These are phyloP conservation scores for Stramenopiles sp. DNA, from an alignment of 352 stramenopile genomes.

Conservation along the genomic window DNA sequence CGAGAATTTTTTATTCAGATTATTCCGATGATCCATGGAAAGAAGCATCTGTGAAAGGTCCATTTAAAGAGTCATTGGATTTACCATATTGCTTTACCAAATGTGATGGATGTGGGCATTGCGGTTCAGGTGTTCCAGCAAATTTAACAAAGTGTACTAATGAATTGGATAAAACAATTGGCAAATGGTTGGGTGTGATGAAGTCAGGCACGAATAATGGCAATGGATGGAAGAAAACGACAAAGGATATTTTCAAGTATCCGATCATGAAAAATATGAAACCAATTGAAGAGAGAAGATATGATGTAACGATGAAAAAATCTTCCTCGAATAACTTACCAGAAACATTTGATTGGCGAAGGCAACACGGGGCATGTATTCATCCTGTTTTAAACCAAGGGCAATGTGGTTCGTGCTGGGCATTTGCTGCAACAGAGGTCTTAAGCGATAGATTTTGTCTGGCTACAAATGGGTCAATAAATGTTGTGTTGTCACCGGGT, in stretches of 20 bases:
- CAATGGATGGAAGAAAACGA: too few species aligned
- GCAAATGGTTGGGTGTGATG: too few species aligned
- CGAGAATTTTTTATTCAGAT: slow-evolving; percentile 48
- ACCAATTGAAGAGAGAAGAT: too few species aligned
- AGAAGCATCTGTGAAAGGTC: slow-evolving; percentile 41
- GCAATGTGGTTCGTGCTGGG: slow-evolving; percentile 20
- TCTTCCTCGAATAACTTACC: background rate
- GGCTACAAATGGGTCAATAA: slow-evolving; percentile 7
- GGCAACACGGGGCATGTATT: background rate
- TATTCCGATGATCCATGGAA: slow-evolving; percentile 57
- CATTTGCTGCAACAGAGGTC: slow-evolving; percentile 15
- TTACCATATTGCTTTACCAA: slow-evolving; percentile 39
- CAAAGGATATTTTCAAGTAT: too few species aligned
- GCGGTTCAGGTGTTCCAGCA: too few species aligned
- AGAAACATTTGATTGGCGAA: background rate
- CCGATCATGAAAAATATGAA: too few species aligned
- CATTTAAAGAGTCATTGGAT: slow-evolving; percentile 33
- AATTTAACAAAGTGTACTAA: too few species aligned
- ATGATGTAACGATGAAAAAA: too few species aligned
- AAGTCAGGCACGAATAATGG: too few species aligned
- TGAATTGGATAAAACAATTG: too few species aligned
- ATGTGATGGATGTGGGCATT: slow-evolving; percentile 55
- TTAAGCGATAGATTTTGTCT: slow-evolving; percentile 18
- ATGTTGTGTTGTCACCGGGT: slow-evolving; percentile 11
- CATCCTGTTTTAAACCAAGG: slow-evolving; percentile 17